Percentiles rank a stretch among this genome's conserved stretches.
Conservation (phyloP, 202 grass and related monocot genomes). For the Musa balbisiana region DNA sequence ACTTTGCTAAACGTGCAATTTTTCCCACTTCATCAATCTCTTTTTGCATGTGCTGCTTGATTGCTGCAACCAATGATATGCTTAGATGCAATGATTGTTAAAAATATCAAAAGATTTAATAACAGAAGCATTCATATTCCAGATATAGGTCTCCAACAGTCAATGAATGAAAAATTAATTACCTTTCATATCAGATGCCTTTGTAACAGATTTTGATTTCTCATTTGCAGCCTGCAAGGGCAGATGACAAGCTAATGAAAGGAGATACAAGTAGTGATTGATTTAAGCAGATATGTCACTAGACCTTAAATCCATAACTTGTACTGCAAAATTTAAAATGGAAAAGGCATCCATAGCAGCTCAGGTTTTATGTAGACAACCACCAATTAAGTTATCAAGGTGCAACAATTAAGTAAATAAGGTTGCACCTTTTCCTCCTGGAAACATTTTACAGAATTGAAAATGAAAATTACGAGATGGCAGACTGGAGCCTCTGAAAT, state of each 20-base stretch:
- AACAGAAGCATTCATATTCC: not conserved
- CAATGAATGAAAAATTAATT: not conserved
- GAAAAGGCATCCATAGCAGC: too few species aligned
- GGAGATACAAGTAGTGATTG: not conserved
- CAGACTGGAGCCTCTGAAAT: too few species aligned
- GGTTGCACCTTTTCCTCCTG: too few species aligned
- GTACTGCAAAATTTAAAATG: too few species aligned
- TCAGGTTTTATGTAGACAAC: too few species aligned
- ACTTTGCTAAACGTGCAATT: constrained; percentile 69
- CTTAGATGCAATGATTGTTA: not conserved
- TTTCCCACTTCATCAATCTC: constrained; percentile 96
- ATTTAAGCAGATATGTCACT: not conserved
- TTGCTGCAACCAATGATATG: constrained; percentile 42
- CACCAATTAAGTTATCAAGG: too few species aligned
- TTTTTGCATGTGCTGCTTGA: constrained; percentile 90
- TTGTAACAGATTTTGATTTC: constrained; percentile 87
- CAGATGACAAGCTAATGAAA: constrained; percentile 21
- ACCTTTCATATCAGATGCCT: constrained; percentile 90
- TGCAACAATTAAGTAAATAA: too few species aligned
- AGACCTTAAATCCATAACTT: too few species aligned
- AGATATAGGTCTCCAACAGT: not conserved
- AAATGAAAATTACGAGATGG: too few species aligned
- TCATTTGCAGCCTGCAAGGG: constrained; percentile 69
- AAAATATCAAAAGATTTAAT: constrained; percentile 1
- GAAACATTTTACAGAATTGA: too few species aligned